These are phyloP conservation scores for Sanguinoderma infundibulare DNA, from an alignment of 1,284 basidiomycete species.

Conservation along the genomic window DNA sequence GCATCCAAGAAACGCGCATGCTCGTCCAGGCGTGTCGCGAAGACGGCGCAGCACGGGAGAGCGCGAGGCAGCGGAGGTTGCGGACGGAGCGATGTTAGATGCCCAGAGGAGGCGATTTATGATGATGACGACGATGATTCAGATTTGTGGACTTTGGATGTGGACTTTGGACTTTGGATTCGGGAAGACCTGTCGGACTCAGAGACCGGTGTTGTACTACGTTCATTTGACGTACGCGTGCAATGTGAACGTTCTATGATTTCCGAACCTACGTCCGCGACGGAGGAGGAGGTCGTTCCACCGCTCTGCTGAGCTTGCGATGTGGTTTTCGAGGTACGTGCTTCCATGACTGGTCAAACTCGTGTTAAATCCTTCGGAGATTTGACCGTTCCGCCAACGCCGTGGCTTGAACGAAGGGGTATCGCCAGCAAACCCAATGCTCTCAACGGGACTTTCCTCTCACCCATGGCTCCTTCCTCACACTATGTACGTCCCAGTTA, in stretches of 20 bases:
- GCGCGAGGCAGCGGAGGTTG: constrained; percentile 23
- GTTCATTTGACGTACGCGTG: neutral
- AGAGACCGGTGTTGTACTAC: neutral
- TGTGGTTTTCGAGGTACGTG: neutral
- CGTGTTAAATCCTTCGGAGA: too few relatives aligned
- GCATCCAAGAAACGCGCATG: constrained; percentile 41
- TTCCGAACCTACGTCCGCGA: neutral
- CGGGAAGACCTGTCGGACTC: neutral
- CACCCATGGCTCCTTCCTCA: too few relatives aligned
- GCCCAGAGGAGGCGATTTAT: neutral
- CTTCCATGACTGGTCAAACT: too few relatives aligned
- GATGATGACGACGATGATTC: too few relatives aligned
- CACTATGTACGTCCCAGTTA: too few relatives aligned
- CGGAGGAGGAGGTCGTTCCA: too few relatives aligned
- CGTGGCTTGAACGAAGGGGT: too few relatives aligned
- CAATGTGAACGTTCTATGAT: neutral
- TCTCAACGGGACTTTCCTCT: too few relatives aligned
- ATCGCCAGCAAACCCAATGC: too few relatives aligned
- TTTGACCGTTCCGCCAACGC: too few relatives aligned
- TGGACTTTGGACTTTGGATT: neutral
- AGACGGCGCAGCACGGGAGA: constrained; percentile 30
- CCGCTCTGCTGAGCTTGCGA: too few relatives aligned
- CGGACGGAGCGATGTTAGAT: constrained; percentile 27
- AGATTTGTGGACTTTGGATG: too few relatives aligned
- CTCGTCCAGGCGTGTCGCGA: constrained; percentile 36